phyloP scores from a whole-genome alignment of 345 rosid species.

The Citrus inodora region DNA sequence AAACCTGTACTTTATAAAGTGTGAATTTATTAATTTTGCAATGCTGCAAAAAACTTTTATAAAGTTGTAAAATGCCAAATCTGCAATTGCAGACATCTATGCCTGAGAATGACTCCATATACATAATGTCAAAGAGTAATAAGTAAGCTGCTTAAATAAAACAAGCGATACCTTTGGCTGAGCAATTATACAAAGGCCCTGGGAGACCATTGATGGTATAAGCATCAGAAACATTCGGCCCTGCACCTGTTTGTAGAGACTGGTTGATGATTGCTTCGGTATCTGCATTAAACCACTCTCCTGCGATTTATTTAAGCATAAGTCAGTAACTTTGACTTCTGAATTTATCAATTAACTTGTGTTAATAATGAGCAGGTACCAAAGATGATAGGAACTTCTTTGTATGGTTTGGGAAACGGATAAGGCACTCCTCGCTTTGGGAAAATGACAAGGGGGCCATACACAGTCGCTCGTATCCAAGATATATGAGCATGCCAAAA shows the following conservation, averaged over 20 bases:
- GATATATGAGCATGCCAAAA: constrained; percentile 21
- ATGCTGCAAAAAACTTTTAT: no score
- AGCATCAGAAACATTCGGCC: constrained; percentile 24
- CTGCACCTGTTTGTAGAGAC: constrained; percentile 25
- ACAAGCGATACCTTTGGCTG: constrained; percentile 21
- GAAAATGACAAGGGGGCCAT: constrained; percentile 33
- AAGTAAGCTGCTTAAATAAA: neutral
- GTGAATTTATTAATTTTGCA: no score
- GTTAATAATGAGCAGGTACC: constrained; percentile 11
- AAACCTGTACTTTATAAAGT: no score
- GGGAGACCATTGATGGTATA: constrained; percentile 30
- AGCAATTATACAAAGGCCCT: constrained; percentile 39
- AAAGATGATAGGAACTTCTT: constrained; percentile 32
- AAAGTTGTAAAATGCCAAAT: no score
- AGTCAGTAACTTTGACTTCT: neutral
- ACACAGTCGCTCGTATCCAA: constrained; percentile 32
- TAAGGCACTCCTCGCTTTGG: constrained; percentile 19
- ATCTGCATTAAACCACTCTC: constrained; percentile 36
- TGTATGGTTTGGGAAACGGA: constrained; percentile 37
- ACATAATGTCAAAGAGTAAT: neutral
- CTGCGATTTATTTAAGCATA: constrained; percentile 1
- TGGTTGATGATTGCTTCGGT: constrained; percentile 28
- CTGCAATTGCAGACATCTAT: no score
- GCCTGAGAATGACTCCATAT: no score
- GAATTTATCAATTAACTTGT: neutral